Evolutionary conservation across 2,329 filamentous ascomycete genomes (phyloP).

Genomic region (Exutisphaerella laricina): DNA sequence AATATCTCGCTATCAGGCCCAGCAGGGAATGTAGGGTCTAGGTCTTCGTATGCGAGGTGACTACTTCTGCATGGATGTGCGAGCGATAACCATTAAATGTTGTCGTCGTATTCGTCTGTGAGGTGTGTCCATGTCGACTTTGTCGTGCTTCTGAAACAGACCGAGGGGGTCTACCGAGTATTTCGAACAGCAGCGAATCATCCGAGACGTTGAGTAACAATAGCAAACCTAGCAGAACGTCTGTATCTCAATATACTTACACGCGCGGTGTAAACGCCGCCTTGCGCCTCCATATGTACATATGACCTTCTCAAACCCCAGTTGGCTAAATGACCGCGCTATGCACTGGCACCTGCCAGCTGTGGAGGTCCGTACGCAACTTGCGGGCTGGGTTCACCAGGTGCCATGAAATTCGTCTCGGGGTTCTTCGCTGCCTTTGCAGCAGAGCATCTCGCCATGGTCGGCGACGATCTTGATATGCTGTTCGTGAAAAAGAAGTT

Average conservation of each 20-base stretch:
- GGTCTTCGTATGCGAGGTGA: too few species aligned
- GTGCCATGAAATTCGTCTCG: constrained; percentile 48
- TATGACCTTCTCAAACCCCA: neutral
- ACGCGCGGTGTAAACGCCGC: constrained; percentile 10
- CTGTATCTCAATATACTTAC: constrained; percentile 9
- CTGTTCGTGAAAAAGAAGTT: constrained; percentile 99
- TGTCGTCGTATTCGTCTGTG: too few species aligned
- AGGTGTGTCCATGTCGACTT: too few species aligned
- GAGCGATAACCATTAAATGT: too few species aligned
- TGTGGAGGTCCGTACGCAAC: constrained; percentile 36
- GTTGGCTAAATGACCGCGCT: constrained; percentile 1
- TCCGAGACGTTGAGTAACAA: too few species aligned
- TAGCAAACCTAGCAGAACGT: neutral
- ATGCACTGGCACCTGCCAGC: constrained; percentile 23
- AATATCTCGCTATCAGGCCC: too few species aligned
- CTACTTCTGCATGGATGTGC: too few species aligned
- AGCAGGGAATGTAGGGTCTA: too few species aligned
- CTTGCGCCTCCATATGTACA: constrained; percentile 12
- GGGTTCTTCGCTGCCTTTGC: constrained; percentile 64
- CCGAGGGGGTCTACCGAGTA: too few species aligned
- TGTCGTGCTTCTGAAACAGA: too few species aligned
- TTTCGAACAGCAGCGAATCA: too few species aligned
- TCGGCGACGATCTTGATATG: constrained; percentile 94
- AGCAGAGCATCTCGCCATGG: constrained; percentile 95
- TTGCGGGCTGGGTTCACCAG: constrained; percentile 40